phyloP scores from a whole-genome alignment of 495 filamentous ascomycete species.

The Neurospora cerealis region DNA sequence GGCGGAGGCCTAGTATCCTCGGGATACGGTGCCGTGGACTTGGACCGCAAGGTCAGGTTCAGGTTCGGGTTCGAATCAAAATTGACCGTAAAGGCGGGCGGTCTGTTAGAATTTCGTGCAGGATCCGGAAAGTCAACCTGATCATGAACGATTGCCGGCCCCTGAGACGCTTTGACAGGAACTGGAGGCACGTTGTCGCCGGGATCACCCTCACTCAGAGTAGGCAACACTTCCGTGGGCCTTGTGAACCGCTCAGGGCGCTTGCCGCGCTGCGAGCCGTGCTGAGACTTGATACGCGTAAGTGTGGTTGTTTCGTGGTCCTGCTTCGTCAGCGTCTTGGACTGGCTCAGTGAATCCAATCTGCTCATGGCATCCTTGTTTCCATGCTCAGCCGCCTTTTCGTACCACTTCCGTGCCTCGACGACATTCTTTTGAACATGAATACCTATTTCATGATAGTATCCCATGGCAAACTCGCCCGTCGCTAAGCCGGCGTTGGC shows the following conservation, averaged over 20 bases:
- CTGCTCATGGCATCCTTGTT: slow-evolving; percentile 80
- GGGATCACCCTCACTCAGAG: slow-evolving; percentile 29
- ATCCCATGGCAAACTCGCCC: slow-evolving; percentile 93
- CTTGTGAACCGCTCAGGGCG: slow-evolving; percentile 54
- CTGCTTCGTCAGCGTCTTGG: slow-evolving; percentile 75
- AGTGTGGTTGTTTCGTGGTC: slow-evolving; percentile 92
- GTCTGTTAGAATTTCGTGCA: slow-evolving; percentile 26
- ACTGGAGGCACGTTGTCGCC: slow-evolving; percentile 1
- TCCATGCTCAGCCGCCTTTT: slow-evolving; percentile 78
- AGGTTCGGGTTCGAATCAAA: slow-evolving; percentile 18
- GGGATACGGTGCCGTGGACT: slow-evolving; percentile 57
- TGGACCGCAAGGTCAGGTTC: slow-evolving; percentile 30
- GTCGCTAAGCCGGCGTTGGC: slow-evolving; percentile 72
- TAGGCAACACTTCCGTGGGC: slow-evolving; percentile 38
- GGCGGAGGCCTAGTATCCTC: slow-evolving; percentile 43
- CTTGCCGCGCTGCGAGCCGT: slow-evolving; percentile 73
- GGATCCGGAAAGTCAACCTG: slow-evolving; percentile 65
- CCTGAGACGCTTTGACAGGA: slow-evolving; percentile 13
- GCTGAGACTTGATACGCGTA: slow-evolving; percentile 80
- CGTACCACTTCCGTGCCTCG: slow-evolving; percentile 84
- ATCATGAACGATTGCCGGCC: slow-evolving; percentile 21
- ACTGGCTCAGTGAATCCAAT: slow-evolving; percentile 75
- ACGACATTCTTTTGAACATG: slow-evolving; percentile 69
- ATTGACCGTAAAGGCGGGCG: slow-evolving; percentile 37
- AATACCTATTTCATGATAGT: slow-evolving; percentile 95